Conservation (phyloP, 2,329 filamentous ascomycete species). For the Lachnellula subtilissima region DNA sequence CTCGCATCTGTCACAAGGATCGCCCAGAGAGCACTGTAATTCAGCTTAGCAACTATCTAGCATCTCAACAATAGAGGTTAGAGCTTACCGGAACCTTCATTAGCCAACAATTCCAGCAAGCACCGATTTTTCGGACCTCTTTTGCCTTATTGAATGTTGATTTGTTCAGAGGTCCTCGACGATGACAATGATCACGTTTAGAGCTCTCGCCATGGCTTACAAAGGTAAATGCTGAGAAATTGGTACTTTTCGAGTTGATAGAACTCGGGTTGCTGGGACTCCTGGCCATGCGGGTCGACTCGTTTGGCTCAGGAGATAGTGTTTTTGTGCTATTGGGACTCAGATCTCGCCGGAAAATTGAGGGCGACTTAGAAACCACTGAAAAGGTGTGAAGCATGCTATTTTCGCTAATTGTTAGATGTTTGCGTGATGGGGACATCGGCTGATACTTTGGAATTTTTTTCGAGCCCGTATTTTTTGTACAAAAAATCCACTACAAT, state of each 20-base stretch:
- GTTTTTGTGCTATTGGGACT: conserved; percentile 1
- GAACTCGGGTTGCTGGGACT: background rate
- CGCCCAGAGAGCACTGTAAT: conserved; percentile 18
- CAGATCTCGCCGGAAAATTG: background rate
- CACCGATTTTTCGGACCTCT: conserved; percentile 19
- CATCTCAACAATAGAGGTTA: background rate
- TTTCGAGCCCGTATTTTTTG: conserved; percentile 15
- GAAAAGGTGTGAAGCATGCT: background rate
- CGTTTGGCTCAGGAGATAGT: background rate
- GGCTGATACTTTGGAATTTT: conserved; percentile 2
- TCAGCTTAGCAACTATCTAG: background rate
- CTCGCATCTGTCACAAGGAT: conserved; percentile 14
- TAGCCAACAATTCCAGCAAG: conserved; percentile 24
- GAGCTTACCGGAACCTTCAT: conserved; percentile 20
- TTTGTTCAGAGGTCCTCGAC: conserved; percentile 16
- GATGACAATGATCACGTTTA: conserved; percentile 5
- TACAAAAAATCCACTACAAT: conserved; percentile 13
- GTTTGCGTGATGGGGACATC: background rate
- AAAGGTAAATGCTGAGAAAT: conserved; percentile 6
- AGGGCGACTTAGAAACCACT: background rate
- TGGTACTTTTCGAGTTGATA: background rate
- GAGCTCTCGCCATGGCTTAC: conserved; percentile 1
- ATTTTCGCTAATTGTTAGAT: background rate
- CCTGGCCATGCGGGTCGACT: background rate
- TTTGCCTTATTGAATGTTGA: conserved; percentile 13